A percentile compares a stretch with the other conserved stretches of the same genome.
Conservation (phyloP, 2,329 filamentous ascomycete genomes). For the Pezicula neosporulosa region DNA sequence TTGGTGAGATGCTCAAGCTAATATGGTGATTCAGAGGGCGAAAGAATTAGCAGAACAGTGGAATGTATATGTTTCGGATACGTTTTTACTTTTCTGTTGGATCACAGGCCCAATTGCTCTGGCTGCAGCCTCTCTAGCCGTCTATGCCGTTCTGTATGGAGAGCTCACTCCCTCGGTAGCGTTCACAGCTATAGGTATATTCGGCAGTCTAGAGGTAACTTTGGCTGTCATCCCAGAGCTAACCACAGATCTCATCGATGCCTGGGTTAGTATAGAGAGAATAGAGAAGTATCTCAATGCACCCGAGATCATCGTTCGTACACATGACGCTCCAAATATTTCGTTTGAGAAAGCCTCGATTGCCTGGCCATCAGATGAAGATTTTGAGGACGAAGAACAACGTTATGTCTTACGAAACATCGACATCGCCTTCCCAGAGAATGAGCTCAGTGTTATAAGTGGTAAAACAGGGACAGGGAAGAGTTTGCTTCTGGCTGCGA, state of each 20-base stretch:
- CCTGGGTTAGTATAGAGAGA: constrained; percentile 67
- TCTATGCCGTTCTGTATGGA: constrained; percentile 63
- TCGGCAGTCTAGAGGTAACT: constrained; percentile 69
- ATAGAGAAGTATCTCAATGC: constrained; percentile 69
- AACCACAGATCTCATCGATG: constrained; percentile 67
- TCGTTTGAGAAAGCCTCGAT: constrained; percentile 65
- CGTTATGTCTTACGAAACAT: constrained; percentile 64
- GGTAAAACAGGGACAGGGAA: constrained; percentile 78
- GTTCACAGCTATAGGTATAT: constrained; percentile 74
- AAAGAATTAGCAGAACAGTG: constrained; percentile 66
- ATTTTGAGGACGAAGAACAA: constrained; percentile 50
- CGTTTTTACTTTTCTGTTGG: constrained; percentile 64
- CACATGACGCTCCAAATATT: constrained; percentile 54
- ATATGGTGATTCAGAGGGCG: constrained; percentile 37
- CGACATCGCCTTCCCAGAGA: constrained; percentile 62
- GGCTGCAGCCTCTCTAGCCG: constrained; percentile 65
- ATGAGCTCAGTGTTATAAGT: constrained; percentile 70
- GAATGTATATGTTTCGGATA: constrained; percentile 62
- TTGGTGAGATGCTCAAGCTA: too few relatives aligned
- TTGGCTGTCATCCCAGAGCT: constrained; percentile 71
- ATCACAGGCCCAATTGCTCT: constrained; percentile 71
- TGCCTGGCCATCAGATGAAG: constrained; percentile 71
- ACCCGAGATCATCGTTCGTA: constrained; percentile 56
- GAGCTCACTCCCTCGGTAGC: constrained; percentile 68
- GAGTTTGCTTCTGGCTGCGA: constrained; percentile 68